These are phyloP conservation scores for Ampelomyces quisqualis DNA, from an alignment of 2,329 filamentous ascomycete genomes.

Conservation along the genomic window DNA sequence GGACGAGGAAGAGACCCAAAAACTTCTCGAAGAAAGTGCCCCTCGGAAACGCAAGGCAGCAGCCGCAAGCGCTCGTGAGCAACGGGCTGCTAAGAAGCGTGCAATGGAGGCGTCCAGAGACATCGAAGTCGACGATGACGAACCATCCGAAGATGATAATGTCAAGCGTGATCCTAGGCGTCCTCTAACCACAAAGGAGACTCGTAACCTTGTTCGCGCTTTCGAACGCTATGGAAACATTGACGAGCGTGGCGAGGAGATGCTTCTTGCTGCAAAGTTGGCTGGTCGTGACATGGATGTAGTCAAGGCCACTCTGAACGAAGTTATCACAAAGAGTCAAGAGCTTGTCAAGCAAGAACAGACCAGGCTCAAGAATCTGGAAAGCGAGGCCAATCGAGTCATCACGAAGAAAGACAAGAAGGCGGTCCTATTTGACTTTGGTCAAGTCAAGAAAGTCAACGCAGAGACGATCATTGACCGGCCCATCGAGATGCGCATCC, in stretches of 20 bases:
- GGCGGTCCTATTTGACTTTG: constrained; percentile 91
- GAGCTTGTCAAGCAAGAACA: constrained; percentile 72
- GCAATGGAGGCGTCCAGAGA: constrained; percentile 65
- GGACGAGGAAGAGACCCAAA: constrained; percentile 78
- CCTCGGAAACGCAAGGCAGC: constrained; percentile 71
- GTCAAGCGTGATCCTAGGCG: constrained; percentile 75
- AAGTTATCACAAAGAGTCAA: constrained; percentile 73
- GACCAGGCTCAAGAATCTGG: constrained; percentile 61
- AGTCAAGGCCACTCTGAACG: constrained; percentile 71
- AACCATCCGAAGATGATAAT: constrained; percentile 46
- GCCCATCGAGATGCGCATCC: constrained; percentile 80
- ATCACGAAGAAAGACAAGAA: constrained; percentile 97
- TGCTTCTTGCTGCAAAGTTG: constrained; percentile 83
- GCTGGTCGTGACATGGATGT: constrained; percentile 79
- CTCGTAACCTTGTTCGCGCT: constrained; percentile 84
- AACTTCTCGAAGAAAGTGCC: constrained; percentile 80
- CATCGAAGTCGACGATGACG: constrained; percentile 61
- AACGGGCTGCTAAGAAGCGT: constrained; percentile 69
- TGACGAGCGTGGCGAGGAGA: constrained; percentile 82
- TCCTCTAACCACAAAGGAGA: constrained; percentile 90
- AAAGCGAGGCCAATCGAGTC: constrained; percentile 72
- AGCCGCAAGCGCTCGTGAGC: constrained; percentile 62
- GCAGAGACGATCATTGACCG: constrained; percentile 93
- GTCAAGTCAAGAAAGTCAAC: constrained; percentile 90
- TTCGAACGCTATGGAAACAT: constrained; percentile 90